phyloP scores from a whole-genome alignment of 306 rosid species.

The Cucurbita ficifolia region DNA sequence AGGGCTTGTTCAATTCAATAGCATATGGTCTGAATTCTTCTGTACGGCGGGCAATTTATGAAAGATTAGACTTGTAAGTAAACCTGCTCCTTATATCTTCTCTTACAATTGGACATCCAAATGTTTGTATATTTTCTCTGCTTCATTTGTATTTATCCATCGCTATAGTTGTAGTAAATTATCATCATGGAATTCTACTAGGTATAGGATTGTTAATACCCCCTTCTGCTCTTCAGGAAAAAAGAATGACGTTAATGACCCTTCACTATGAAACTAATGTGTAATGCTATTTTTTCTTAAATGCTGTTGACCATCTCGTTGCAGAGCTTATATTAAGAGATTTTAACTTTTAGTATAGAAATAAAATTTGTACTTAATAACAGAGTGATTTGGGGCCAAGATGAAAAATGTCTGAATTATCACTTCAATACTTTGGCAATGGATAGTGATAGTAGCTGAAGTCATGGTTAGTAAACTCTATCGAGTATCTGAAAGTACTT shows the following conservation, averaged over 20 bases:
- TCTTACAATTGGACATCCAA: neutral
- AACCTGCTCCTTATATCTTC: neutral
- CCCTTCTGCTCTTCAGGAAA: neutral
- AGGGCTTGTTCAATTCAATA: conserved; percentile 96
- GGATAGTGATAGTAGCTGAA: neutral
- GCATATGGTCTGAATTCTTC: conserved; percentile 97
- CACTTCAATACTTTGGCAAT: neutral
- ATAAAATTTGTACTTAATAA: neutral
- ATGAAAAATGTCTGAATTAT: neutral
- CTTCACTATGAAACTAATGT: neutral
- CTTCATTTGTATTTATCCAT: neutral
- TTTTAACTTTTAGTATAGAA: neutral
- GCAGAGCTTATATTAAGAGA: neutral
- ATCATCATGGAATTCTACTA: neutral
- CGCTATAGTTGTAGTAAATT: neutral
- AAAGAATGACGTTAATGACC: neutral
- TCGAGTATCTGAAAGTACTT: neutral
- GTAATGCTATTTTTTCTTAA: neutral
- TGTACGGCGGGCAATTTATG: conserved; percentile 78
- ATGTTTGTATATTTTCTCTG: neutral
- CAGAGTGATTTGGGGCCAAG: neutral
- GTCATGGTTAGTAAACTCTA: neutral
- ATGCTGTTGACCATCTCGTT: neutral
- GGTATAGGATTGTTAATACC: neutral
- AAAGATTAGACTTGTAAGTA: conserved; percentile 76